Evolutionary conservation across 1,284 basidiomycete genomes (phyloP).

Genomic region (Rhodotorula sp.): DNA sequence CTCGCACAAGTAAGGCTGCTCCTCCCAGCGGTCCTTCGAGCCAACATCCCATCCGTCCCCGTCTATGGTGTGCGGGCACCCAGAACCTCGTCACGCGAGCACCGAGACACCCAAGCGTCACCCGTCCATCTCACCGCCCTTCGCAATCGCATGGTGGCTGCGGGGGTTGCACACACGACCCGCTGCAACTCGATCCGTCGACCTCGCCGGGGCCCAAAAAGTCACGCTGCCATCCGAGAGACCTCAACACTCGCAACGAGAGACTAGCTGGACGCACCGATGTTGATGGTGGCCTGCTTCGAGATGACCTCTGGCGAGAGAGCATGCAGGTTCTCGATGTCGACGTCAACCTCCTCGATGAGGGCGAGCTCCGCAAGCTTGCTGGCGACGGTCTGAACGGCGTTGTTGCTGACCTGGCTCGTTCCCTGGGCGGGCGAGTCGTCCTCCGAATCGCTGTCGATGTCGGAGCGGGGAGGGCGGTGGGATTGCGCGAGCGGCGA

Average conservation of each 20-base stretch:
- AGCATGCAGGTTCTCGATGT: slow-evolving; percentile 65
- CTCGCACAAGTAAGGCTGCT: no score
- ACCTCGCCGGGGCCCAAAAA: not conserved
- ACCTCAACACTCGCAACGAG: no score
- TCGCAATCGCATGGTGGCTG: no score
- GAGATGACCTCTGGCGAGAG: slow-evolving; percentile 94
- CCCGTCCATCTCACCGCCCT: no score
- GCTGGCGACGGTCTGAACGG: slow-evolving; percentile 5
- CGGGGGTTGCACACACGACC: no score
- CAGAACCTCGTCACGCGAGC: no score
- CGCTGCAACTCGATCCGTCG: not conserved
- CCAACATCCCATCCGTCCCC: no score
- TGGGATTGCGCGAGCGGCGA: slow-evolving; percentile 31
- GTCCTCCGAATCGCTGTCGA: slow-evolving; percentile 14
- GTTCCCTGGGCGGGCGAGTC: not conserved
- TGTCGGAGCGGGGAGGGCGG: slow-evolving; percentile 22
- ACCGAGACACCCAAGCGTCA: no score
- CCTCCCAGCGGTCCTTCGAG: no score
- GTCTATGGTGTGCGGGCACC: no score
- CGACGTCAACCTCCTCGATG: slow-evolving; percentile 40
- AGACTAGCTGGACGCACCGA: slow-evolving; percentile 55
- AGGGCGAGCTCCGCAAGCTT: slow-evolving; percentile 20
- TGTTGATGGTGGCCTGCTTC: slow-evolving; percentile 90
- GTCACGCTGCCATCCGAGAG: not conserved
- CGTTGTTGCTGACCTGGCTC: not conserved